phyloP scores from a whole-genome alignment of 495 filamentous ascomycete species.

The Podospora bellae-mahoneyi region DNA sequence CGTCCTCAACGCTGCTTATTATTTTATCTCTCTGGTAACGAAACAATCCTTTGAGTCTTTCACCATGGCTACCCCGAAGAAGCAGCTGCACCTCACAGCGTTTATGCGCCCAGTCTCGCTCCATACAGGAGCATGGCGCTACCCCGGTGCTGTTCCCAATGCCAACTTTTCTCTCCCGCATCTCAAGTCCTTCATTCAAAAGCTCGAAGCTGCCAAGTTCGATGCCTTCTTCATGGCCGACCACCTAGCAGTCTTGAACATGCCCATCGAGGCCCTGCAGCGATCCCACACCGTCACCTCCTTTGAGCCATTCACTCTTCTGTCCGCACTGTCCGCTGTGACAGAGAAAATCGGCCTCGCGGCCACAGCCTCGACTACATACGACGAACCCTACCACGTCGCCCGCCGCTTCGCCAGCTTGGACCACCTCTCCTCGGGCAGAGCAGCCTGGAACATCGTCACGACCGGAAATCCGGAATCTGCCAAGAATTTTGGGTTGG shows the following conservation, averaged over 20 bases:
- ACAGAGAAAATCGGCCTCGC: slow-evolving; percentile 51
- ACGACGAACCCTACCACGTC: slow-evolving; percentile 54
- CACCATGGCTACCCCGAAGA: slow-evolving; percentile 1
- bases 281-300: slow-evolving; percentile 58
- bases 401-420: slow-evolving; percentile 57
- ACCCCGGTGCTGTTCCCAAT: slow-evolving; percentile 52
- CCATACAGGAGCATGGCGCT: slow-evolving; percentile 58
- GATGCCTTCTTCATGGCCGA: slow-evolving; percentile 64
- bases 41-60: background rate
- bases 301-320: slow-evolving; percentile 47
- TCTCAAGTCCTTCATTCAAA: slow-evolving; percentile 51
- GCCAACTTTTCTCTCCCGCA: slow-evolving; percentile 59
- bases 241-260: slow-evolving; percentile 56
- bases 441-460: slow-evolving; percentile 64
- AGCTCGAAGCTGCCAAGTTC: slow-evolving; percentile 57
- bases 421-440: slow-evolving; percentile 57
- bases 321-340: slow-evolving; percentile 50
- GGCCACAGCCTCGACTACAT: slow-evolving; percentile 54
- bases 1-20: background rate
- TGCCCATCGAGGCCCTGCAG: slow-evolving; percentile 55
- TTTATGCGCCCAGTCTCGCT: slow-evolving; percentile 59
- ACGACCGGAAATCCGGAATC: slow-evolving; percentile 56
- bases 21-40: too few species aligned
- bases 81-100: slow-evolving; percentile 52
- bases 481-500: slow-evolving; percentile 53